A percentile compares a stretch with the other conserved stretches of the same genome.
These are phyloP conservation scores for Mycosphaerella sp. DNA, from an alignment of 2,329 filamentous ascomycete species.

Conservation along the genomic window DNA sequence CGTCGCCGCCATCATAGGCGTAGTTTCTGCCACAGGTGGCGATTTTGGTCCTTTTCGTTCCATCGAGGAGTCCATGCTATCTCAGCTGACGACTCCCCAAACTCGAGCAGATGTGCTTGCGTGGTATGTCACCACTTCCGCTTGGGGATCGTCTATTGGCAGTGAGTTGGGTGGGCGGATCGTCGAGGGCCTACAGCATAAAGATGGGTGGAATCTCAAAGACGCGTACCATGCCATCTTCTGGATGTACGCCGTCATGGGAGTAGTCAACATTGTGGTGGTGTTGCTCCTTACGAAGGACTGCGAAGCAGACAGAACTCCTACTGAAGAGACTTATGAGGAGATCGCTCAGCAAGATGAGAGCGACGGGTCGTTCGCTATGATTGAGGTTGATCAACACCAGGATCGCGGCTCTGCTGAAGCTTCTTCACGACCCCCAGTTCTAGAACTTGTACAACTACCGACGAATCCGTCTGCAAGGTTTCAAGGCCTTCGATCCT, in stretches of 20 bases:
- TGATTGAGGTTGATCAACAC: slow-evolving; percentile 11
- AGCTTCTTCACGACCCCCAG: slow-evolving; percentile 7
- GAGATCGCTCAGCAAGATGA: slow-evolving; percentile 28
- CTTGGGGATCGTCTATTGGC: slow-evolving; percentile 51
- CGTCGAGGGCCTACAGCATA: slow-evolving; percentile 43
- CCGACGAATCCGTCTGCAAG: slow-evolving; percentile 3
- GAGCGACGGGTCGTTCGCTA: slow-evolving; percentile 17
- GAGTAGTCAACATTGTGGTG: slow-evolving; percentile 46
- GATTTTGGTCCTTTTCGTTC: slow-evolving; percentile 64
- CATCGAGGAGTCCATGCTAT: slow-evolving; percentile 60
- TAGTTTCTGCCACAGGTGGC: slow-evolving; percentile 43
- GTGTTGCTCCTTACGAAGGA: slow-evolving; percentile 44
- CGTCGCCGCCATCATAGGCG: slow-evolving; percentile 31
- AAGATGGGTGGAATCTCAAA: slow-evolving; percentile 46
- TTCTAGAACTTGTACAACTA: not conserved
- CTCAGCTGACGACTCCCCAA: slow-evolving; percentile 52
- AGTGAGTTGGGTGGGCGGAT: slow-evolving; percentile 49
- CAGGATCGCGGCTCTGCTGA: slow-evolving; percentile 10
- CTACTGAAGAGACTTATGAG: slow-evolving; percentile 24
- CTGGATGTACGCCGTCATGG: slow-evolving; percentile 54
- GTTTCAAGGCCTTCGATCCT: slow-evolving; percentile 9
- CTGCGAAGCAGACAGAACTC: slow-evolving; percentile 45
- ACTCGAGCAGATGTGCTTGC: slow-evolving; percentile 58
- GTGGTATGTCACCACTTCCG: slow-evolving; percentile 58
- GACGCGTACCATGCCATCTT: slow-evolving; percentile 54